Conservation (phyloP, 345 rosid genomes). For the Lumnitzera racemosa region DNA sequence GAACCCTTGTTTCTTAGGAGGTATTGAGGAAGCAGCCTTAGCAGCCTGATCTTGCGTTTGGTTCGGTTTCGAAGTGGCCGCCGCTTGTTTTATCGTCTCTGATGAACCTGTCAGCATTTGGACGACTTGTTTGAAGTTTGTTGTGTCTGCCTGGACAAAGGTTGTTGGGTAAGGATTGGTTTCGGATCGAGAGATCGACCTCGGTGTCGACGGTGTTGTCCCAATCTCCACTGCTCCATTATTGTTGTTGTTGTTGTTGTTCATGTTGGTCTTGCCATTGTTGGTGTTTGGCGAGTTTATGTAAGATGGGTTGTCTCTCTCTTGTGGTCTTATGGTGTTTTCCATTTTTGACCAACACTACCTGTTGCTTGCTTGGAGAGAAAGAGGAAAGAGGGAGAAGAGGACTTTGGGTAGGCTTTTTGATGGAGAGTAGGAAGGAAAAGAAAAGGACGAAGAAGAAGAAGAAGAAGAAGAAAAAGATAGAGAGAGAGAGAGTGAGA, state of each 20-base stretch:
- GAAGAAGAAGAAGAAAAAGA: background rate
- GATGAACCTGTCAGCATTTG: constrained; percentile 89
- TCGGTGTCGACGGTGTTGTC: constrained; percentile 29
- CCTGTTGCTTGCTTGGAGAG: background rate
- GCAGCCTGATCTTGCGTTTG: constrained; percentile 29
- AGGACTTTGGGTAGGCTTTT: background rate
- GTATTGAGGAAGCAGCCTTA: constrained; percentile 32
- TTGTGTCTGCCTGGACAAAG: constrained; percentile 85
- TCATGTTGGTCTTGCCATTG: constrained; percentile 26
- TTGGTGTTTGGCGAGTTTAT: constrained; percentile 38
- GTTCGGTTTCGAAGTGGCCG: constrained; percentile 21
- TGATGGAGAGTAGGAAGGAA: constrained; percentile 8
- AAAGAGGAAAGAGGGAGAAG: constrained; percentile 8
- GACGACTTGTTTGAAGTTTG: constrained; percentile 87
- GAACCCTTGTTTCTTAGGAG: constrained; percentile 65
- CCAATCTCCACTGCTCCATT: constrained; percentile 32
- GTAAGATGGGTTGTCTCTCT: constrained; percentile 47
- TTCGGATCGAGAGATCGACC: constrained; percentile 78
- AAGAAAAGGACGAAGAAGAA: background rate
- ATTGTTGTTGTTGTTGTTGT: constrained; percentile 15
- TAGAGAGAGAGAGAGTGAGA: constrained; percentile 2
- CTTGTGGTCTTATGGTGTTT: constrained; percentile 34
- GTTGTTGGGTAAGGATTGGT: constrained; percentile 94
- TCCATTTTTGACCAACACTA: constrained; percentile 36
- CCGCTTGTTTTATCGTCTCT: constrained; percentile 56